Evolutionary conservation across 345 rosid species (phyloP).

Genomic region (Lumnitzera racemosa): DNA sequence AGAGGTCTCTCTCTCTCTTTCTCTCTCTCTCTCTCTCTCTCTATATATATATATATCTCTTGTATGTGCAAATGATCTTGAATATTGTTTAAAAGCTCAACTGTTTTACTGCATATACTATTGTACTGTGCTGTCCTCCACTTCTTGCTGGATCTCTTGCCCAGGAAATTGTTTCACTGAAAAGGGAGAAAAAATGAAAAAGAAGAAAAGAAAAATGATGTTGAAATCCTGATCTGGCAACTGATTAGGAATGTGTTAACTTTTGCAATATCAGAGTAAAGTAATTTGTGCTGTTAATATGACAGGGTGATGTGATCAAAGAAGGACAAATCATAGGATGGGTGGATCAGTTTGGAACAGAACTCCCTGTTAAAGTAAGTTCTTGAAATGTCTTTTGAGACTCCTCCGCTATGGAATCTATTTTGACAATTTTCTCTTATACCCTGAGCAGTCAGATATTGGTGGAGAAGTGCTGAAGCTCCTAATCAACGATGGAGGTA

Average conservation of each 20-base stretch:
- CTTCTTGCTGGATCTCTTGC: no score
- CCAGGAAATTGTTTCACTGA: no score
- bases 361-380: conserved; percentile 78
- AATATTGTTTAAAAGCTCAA: background rate
- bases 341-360: conserved; percentile 67
- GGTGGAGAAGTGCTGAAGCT: conserved; percentile 87
- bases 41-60: background rate
- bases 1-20: conserved; percentile 36
- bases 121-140: no score
- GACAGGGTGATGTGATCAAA: conserved; percentile 73
- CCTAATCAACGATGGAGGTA: conserved; percentile 85
- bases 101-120: no score
- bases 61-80: background rate
- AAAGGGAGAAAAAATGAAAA: no score
- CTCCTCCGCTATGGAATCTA: conserved; percentile 2
- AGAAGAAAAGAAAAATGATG: background rate
- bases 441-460: conserved; percentile 68
- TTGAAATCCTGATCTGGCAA: background rate
- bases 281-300: background rate
- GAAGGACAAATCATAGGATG: conserved; percentile 92
- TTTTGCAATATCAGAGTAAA: no score
- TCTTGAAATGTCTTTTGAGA: conserved; percentile 7
- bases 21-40: no score
- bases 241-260: background rate
- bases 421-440: conserved; percentile 10